Evolutionary conservation across 805 yeast species (phyloP).

Genomic region (Spathaspora boniae): DNA sequence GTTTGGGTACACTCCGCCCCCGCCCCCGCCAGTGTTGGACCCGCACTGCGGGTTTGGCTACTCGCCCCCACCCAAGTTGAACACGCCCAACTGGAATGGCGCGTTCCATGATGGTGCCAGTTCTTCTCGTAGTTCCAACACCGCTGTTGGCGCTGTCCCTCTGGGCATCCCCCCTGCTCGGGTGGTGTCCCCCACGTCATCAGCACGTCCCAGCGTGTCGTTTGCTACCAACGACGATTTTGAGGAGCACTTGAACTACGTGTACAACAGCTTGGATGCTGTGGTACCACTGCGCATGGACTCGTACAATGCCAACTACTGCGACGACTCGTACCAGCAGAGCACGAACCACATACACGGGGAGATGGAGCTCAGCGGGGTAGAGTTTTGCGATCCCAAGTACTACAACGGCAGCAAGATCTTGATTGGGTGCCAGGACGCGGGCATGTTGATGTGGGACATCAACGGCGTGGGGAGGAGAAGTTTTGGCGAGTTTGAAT

Average conservation of each 20-base stretch:
- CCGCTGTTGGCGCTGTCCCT: no score
- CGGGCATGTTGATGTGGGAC: constrained; percentile 40
- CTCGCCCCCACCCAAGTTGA: constrained; percentile 22
- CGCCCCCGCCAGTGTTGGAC: constrained; percentile 9
- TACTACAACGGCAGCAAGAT: constrained; percentile 20
- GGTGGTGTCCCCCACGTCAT: constrained; percentile 15
- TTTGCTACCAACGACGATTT: constrained; percentile 5
- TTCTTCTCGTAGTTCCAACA: not conserved
- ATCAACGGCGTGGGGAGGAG: constrained; percentile 35
- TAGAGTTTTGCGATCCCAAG: constrained; percentile 28
- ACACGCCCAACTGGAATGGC: constrained; percentile 2
- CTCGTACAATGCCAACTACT: constrained; percentile 7
- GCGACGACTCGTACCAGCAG: constrained; percentile 12
- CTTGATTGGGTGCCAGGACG: constrained; percentile 39
- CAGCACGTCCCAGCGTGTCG: constrained; percentile 12
- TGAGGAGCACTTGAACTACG: constrained; percentile 6
- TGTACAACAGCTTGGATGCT: constrained; percentile 4
- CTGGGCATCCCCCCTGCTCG: not conserved
- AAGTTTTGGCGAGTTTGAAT: constrained; percentile 37
- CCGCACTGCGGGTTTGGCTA: constrained; percentile 3
- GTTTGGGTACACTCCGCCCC: constrained; percentile 30
- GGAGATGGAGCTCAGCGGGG: constrained; percentile 41
- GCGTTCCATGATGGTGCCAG: no score
- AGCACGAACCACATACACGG: constrained; percentile 35
- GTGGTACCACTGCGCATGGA: constrained; percentile 5